phyloP scores from a whole-genome alignment of 2,329 filamentous ascomycete genomes.

The Penicillium crustosum region DNA sequence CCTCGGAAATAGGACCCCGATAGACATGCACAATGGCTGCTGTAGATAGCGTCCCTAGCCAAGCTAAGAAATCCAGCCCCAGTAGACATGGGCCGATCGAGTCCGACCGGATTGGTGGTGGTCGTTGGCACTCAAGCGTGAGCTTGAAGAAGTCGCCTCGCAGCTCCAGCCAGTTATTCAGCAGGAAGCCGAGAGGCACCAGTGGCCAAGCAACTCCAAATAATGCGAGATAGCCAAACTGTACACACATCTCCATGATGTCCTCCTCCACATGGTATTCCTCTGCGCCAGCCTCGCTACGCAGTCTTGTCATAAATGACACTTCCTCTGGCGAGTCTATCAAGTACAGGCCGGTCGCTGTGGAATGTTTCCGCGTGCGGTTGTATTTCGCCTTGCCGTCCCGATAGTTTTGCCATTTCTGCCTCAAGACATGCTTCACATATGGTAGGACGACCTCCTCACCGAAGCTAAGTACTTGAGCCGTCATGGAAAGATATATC shows the following conservation, averaged over 20 bases:
- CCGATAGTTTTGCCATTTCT: conserved; percentile 59
- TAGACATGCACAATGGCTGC: conserved; percentile 88
- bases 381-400: conserved; percentile 35
- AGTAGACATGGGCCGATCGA: conserved; percentile 93
- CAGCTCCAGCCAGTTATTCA: conserved; percentile 96
- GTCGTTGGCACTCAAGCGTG: conserved; percentile 81
- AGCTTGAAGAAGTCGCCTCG: conserved; percentile 94
- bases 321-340: conserved; percentile 75
- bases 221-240: conserved; percentile 83
- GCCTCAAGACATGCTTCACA: conserved; percentile 73
- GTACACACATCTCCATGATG: conserved; percentile 89
- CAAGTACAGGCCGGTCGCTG: conserved; percentile 47
- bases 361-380: conserved; percentile 28
- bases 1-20: conserved; percentile 63
- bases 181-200: conserved; percentile 81
- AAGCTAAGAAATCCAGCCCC: conserved; percentile 83
- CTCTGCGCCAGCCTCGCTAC: conserved; percentile 77
- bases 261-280: conserved; percentile 88
- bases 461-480: conserved; percentile 82
- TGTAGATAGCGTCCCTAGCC: conserved; percentile 86
- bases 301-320: conserved; percentile 75
- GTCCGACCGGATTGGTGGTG: conserved; percentile 85
- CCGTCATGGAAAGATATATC: conserved; percentile 93
- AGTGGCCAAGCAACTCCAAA: conserved; percentile 95
- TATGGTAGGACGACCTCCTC: conserved; percentile 85